These are phyloP conservation scores for Ophiosphaerella herpotricha DNA, from an alignment of 2,329 filamentous ascomycete species.

Conservation along the genomic window DNA sequence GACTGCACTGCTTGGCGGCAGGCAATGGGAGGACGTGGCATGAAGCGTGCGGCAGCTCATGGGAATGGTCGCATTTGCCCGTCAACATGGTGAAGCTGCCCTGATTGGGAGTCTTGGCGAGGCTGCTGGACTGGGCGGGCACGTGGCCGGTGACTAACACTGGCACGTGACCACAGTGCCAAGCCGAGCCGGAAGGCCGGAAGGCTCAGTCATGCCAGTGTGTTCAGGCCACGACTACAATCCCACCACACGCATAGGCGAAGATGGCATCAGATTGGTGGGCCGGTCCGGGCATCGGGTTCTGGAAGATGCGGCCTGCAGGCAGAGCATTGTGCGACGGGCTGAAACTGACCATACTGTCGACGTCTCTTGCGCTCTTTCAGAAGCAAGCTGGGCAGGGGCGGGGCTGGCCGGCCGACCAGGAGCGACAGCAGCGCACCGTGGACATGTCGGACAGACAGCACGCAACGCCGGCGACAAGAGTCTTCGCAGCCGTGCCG, in stretches of 20 bases:
- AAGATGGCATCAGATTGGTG: too few species aligned
- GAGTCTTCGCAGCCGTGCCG: not conserved
- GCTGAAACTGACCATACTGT: conserved; percentile 8
- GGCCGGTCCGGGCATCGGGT: too few species aligned
- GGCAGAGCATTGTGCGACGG: not conserved
- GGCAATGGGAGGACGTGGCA: conserved; percentile 54
- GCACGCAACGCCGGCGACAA: conserved; percentile 13
- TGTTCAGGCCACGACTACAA: too few species aligned
- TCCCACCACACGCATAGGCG: too few species aligned
- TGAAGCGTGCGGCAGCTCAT: conserved; percentile 43
- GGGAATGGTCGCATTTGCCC: conserved; percentile 14
- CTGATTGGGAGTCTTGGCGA: conserved; percentile 11
- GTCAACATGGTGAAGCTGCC: conserved; percentile 9
- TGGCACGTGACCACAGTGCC: too few species aligned
- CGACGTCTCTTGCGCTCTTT: not conserved
- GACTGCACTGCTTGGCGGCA: conserved; percentile 57
- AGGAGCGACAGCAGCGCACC: too few species aligned
- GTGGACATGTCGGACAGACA: not conserved
- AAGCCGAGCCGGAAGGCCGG: too few species aligned
- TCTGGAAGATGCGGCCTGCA: not conserved
- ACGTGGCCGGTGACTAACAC: too few species aligned
- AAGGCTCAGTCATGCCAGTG: too few species aligned
- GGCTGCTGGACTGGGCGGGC: not conserved
- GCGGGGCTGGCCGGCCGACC: too few species aligned
- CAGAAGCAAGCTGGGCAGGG: too few species aligned